These are phyloP conservation scores for Xerophyta viscosa DNA, from an alignment of 106 monocot genomes.

Conservation along the genomic window DNA sequence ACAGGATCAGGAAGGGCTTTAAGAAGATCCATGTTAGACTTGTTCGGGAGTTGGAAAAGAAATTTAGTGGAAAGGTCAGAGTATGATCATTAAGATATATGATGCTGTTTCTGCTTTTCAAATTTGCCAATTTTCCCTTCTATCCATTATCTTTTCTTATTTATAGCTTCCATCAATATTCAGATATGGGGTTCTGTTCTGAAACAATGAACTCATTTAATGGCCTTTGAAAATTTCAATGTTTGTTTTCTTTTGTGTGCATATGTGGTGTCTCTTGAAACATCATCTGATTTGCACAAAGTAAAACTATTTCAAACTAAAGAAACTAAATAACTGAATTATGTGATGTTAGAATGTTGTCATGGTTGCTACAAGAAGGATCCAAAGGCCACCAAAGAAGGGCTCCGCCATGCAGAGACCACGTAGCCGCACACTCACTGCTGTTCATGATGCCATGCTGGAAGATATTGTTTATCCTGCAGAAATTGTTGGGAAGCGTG, in stretches of 20 bases:
- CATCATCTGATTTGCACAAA: too few relatives aligned
- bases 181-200: too few relatives aligned
- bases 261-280: too few relatives aligned
- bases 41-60: slow-evolving; percentile 94
- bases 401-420: slow-evolving; percentile 75
- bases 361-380: slow-evolving; percentile 62
- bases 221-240: too few relatives aligned
- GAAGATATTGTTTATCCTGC: slow-evolving; percentile 90
- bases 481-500: slow-evolving; percentile 82
- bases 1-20: slow-evolving; percentile 66
- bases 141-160: not conserved
- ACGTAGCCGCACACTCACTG: slow-evolving; percentile 69
- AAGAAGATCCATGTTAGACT: slow-evolving; percentile 88
- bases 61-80: slow-evolving; percentile 91
- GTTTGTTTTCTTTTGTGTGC: too few relatives aligned
- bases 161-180: too few relatives aligned
- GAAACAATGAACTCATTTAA: not conserved
- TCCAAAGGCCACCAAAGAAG: slow-evolving; percentile 84
- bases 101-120: not conserved
- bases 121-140: not conserved
- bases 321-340: too few relatives aligned
- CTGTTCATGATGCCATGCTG: slow-evolving; percentile 84
- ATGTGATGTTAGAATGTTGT: slow-evolving; percentile 91
- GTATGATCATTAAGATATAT: not conserved
- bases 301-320: too few relatives aligned